Conservation (phyloP, 352 stramenopile genomes). For the Phytophthora macrochlamydospora region DNA sequence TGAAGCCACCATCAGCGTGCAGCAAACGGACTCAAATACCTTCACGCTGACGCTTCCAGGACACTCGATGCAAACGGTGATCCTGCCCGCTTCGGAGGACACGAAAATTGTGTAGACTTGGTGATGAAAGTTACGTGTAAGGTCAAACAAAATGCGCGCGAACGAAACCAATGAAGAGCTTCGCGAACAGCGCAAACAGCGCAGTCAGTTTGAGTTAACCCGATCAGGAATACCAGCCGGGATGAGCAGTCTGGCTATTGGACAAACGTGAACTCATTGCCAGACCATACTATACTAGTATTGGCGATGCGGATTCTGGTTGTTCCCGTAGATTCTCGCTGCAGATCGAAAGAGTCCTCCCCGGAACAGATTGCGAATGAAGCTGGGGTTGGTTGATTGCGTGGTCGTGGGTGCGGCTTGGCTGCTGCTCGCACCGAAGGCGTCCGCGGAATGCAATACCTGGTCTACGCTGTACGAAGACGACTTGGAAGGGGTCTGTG, state of each 20-base stretch:
- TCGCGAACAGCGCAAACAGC: too few species aligned
- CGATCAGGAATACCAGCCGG: too few species aligned
- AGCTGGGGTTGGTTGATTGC: neutral
- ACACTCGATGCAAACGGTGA: slow-evolving; percentile 3
- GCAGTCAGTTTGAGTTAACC: too few species aligned
- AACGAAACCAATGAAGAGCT: too few species aligned
- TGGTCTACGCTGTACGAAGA: slow-evolving; percentile 48
- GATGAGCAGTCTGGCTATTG: too few species aligned
- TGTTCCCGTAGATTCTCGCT: too few species aligned
- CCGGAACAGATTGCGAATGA: neutral
- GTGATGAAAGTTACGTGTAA: too few species aligned
- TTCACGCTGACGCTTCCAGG: neutral
- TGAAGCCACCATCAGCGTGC: slow-evolving; percentile 14
- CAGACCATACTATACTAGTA: too few species aligned
- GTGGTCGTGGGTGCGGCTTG: slow-evolving; percentile 3
- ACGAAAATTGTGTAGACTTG: slow-evolving; percentile 1
- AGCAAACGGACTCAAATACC: slow-evolving; percentile 1
- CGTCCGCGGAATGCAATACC: slow-evolving; percentile 8
- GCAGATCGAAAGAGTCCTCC: too few species aligned
- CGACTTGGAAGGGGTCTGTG: slow-evolving; percentile 50
- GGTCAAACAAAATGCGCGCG: too few species aligned
- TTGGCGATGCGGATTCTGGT: too few species aligned
- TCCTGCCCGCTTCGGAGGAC: slow-evolving; percentile 8
- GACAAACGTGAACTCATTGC: too few species aligned
- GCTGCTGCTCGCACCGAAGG: slow-evolving; percentile 5